These are phyloP conservation scores for Nothomitra cinnamomea DNA, from an alignment of 2,329 filamentous ascomycete species.

Conservation along the genomic window DNA sequence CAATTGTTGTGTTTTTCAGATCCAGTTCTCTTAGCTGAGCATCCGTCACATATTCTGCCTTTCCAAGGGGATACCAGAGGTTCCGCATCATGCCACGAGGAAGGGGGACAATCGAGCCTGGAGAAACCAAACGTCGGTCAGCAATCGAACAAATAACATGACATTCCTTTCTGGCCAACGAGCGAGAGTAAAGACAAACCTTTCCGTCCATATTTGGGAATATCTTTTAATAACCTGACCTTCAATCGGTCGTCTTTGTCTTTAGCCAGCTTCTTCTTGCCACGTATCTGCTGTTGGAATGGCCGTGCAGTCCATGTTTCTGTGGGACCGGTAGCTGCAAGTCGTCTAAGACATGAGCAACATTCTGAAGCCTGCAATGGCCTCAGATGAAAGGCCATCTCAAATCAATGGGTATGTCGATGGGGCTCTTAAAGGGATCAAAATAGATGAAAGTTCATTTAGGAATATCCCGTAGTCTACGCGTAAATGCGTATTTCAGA, in stretches of 20 bases:
- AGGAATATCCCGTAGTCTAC: not conserved
- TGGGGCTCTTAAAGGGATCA: not conserved
- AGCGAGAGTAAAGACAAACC: constrained; percentile 17
- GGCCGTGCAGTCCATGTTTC: constrained; percentile 20
- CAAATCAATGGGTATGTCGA: not conserved
- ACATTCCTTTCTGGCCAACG: constrained; percentile 4
- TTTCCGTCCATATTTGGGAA: constrained; percentile 32
- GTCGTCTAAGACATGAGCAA: not conserved
- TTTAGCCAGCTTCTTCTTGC: constrained; percentile 28
- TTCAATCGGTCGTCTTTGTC: constrained; percentile 25
- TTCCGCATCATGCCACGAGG: constrained; percentile 37
- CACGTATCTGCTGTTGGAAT: constrained; percentile 23
- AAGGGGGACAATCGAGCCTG: constrained; percentile 35
- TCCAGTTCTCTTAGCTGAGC: constrained; percentile 28
- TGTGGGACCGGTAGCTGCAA: not conserved
- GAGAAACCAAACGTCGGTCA: not conserved
- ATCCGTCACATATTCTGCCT: constrained; percentile 34
- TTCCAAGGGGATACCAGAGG: constrained; percentile 31
- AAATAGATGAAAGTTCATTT: not conserved
- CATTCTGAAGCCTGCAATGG: not conserved
- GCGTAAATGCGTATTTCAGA: not conserved
- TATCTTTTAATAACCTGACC: constrained; percentile 34
- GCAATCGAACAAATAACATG: too few relatives aligned
- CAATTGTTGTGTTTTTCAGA: constrained; percentile 25
- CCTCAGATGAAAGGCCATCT: not conserved